Percentiles rank a stretch among this genome's conserved stretches.
Conservation (phyloP, 441 rosid species). For the Erysimum pusillum region DNA sequence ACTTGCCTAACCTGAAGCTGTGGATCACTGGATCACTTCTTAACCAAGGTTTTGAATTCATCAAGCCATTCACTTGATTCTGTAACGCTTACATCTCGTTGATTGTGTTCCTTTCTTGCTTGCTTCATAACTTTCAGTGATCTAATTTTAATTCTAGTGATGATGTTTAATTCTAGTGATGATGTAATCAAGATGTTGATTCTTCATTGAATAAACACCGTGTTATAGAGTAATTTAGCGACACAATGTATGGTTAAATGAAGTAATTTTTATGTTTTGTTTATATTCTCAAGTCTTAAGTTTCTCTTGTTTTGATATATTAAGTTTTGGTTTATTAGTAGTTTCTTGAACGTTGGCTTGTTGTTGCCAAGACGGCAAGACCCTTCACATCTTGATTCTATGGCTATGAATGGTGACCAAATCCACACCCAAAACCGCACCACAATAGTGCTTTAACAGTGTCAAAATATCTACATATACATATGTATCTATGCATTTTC, state of each 20-base stretch:
- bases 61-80: constrained; percentile 39
- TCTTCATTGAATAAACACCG: constrained; percentile 20
- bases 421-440: too few relatives aligned
- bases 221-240: not conserved
- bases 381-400: not conserved
- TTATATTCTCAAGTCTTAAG: not conserved
- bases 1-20: constrained; percentile 74
- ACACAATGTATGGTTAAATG: not conserved
- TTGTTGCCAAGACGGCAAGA: too few relatives aligned
- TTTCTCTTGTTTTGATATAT: not conserved
- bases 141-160: constrained; percentile 28
- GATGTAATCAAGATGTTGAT: constrained; percentile 26
- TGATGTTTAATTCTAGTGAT: too few relatives aligned
- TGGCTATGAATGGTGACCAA: not conserved
- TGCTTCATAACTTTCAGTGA: constrained; percentile 25
- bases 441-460: too few relatives aligned
- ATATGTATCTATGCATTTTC: too few relatives aligned
- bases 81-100: constrained; percentile 3
- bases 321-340: too few relatives aligned
- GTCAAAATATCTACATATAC: too few relatives aligned
- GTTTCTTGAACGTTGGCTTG: too few relatives aligned
- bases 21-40: constrained; percentile 82
- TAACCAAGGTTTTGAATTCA: constrained; percentile 82
- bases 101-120: constrained; percentile 10
- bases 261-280: not conserved